Evolutionary conservation across 2,329 filamentous ascomycete species (phyloP), one percentile per base, ranked within the genome.

Genomic region (Sporothrix pallida): DNA sequence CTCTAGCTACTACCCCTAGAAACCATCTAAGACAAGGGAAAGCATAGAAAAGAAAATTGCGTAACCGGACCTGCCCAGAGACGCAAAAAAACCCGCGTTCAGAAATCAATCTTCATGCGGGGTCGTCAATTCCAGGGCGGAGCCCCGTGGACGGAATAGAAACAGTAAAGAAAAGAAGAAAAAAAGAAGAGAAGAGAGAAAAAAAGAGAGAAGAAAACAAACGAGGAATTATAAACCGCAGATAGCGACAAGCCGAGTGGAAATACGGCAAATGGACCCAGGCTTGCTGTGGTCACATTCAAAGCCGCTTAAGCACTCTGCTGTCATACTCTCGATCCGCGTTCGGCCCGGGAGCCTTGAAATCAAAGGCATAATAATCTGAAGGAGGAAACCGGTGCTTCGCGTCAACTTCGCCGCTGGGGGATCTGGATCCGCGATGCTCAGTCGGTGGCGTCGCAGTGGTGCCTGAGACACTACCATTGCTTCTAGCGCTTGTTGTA

Each of bases 291-390:
- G 26, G 42, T 12, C 69, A 10, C 13, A 56, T 52, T 70, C 26
- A 74, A 70, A 89, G 78, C 52, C 86, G 83, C 54, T 84, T 83
- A 73, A 89, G 82, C 87, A 89, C 89, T 74, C 81, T 84, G 76
- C 83, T 83, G 77, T 89, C 87, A 73, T 89, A 88, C 73, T 88
- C 87, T 76, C 82, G 85, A 17, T 76, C 77, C 13, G 78, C 62
- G n/a, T 73, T 75, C 9, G 76, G 73, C 63, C 77, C 72, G 60
- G 84, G 75, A 87, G 80, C 73, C 86, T 71, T 12, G 37, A 54
- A 54, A 12, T 37, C 42, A 9, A 54, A 69, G 2, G 48, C 23
- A 20, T 69, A 69, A 50, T 69, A 42, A 17, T 52, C 67, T 1
- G 65, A 37, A 44, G 23, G 9, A 17, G 67, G 26, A 52, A 87